phyloP scores from a whole-genome alignment of 1,139 yeast species.

The Yamadazyma diddensiae region DNA sequence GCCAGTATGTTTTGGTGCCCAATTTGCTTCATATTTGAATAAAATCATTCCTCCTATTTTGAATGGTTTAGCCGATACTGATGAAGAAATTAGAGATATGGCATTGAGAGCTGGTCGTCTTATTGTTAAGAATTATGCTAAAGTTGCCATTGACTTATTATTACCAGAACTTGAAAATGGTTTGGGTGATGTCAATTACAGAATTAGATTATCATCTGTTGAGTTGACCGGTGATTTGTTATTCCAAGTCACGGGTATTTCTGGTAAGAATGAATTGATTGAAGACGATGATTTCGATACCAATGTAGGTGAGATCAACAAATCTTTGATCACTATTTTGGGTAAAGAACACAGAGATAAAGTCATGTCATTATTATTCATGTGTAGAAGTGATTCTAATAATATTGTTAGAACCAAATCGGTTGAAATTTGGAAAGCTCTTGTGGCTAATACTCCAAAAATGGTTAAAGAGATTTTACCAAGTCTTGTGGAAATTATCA shows the following conservation, averaged over 20 bases:
- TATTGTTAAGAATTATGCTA: slow-evolving; percentile 87
- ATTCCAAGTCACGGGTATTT: slow-evolving; percentile 91
- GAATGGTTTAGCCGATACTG: slow-evolving; percentile 85
- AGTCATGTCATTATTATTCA: slow-evolving; percentile 76
- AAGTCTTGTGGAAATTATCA: slow-evolving; percentile 73
- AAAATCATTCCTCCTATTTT: slow-evolving; percentile 87
- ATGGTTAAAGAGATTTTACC: slow-evolving; percentile 94
- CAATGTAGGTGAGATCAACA: slow-evolving; percentile 60
- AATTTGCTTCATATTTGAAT: slow-evolving; percentile 84
- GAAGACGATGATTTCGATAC: slow-evolving; percentile 49
- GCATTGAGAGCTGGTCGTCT: slow-evolving; percentile 92
- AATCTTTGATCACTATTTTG: slow-evolving; percentile 69
- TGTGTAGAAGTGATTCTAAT: slow-evolving; percentile 90
- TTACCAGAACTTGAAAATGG: slow-evolving; percentile 94
- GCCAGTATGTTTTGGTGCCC: slow-evolving; percentile 93
- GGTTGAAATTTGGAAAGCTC: slow-evolving; percentile 95
- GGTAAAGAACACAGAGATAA: slow-evolving; percentile 90
- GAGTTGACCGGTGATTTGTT: slow-evolving; percentile 96
- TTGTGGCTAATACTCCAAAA: slow-evolving; percentile 93
- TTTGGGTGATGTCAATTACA: slow-evolving; percentile 73
- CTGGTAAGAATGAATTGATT: slow-evolving; percentile 61
- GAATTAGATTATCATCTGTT: slow-evolving; percentile 90
- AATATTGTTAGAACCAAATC: slow-evolving; percentile 87
- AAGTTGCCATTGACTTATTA: slow-evolving; percentile 87
- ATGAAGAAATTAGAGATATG: slow-evolving; percentile 84